phyloP scores from a whole-genome alignment of 805 yeast species.

The Wickerhamomyces xylosicus region DNA sequence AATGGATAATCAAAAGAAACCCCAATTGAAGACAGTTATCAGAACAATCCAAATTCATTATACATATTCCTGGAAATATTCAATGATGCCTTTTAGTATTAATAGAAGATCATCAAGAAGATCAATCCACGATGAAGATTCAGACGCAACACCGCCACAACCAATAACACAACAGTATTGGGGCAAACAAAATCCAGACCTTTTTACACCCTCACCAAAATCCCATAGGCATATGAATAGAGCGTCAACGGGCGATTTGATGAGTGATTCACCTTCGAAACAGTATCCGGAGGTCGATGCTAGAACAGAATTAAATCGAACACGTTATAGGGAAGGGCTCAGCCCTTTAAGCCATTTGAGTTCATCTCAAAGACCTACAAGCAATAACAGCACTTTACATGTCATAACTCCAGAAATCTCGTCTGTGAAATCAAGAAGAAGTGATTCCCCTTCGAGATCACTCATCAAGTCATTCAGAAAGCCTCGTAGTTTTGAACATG shows the following conservation, averaged over 20 bases:
- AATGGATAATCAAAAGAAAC: no score
- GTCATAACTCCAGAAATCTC: conserved; percentile 1
- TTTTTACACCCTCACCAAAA: background rate
- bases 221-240: background rate
- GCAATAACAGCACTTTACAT: background rate
- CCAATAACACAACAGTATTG: background rate
- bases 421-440: conserved; percentile 1
- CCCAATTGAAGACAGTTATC: no score
- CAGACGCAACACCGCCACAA: no score
- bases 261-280: background rate
- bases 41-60: no score
- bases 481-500: background rate
- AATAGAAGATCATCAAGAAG: background rate
- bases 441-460: background rate
- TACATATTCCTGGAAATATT: no score
- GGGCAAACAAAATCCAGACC: no score
- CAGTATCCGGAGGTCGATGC: background rate
- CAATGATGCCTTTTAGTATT: background rate
- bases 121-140: background rate
- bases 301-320: background rate
- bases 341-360: no score
- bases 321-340: no score
- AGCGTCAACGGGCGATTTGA: background rate
- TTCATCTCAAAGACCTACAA: no score
- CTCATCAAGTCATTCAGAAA: background rate